A percentile compares a stretch with the other conserved stretches of the same genome.
Conservation (phyloP, 179 eudicot genomes). For the Monotropa hypopitys region DNA sequence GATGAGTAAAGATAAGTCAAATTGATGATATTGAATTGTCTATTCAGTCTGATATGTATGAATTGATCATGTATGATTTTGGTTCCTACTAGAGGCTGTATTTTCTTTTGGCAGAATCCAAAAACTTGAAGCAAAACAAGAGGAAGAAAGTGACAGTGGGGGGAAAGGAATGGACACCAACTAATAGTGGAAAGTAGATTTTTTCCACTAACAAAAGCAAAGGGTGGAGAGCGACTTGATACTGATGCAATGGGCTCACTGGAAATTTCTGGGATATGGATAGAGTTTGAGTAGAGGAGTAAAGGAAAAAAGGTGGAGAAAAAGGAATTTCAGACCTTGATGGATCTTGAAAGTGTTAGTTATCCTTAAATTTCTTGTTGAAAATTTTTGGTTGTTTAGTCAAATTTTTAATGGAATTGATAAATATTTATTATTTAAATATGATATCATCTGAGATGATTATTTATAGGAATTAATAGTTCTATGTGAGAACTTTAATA, state of each 20-base stretch:
- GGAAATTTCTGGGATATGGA: background rate
- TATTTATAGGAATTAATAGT: too few relatives aligned
- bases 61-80: background rate
- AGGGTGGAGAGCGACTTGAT: background rate
- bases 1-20: background rate
- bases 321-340: too few relatives aligned
- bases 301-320: too few relatives aligned
- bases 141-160: background rate
- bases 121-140: background rate
- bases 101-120: slow-evolving; percentile 1
- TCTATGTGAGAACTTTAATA: too few relatives aligned
- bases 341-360: too few relatives aligned
- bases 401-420: too few relatives aligned
- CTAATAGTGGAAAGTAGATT: background rate
- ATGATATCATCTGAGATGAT: too few relatives aligned
- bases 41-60: background rate
- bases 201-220: background rate
- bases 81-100: background rate
- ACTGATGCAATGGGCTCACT: background rate
- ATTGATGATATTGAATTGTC: too few relatives aligned
- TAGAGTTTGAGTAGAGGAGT: too few relatives aligned
- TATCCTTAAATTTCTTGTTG: too few relatives aligned
- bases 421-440: too few relatives aligned
- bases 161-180: background rate
- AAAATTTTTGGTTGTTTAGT: too few relatives aligned